Evolutionary conservation across 352 stramenopile genomes (phyloP).

Genomic region (Phytophthora lateralis): DNA sequence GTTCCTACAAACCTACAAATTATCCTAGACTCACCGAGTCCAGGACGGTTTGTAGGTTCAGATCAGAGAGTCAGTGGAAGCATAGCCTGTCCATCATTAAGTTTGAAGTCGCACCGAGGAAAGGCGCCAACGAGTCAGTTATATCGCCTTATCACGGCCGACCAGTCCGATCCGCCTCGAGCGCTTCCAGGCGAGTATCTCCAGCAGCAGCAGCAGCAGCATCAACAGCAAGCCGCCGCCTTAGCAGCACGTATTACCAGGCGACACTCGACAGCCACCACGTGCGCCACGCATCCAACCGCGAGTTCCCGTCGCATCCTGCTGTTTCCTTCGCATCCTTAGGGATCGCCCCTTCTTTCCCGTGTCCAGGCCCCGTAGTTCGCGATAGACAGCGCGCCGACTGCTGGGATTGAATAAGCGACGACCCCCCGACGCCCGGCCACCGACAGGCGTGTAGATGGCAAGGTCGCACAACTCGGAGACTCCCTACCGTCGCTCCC

Average conservation of each 20-base stretch:
- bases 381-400: conserved; percentile 27
- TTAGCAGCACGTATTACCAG: neutral
- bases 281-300: neutral
- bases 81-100: conserved; percentile 2
- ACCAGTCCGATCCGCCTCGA: conserved; percentile 1
- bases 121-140: conserved; percentile 20
- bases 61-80: conserved; percentile 1
- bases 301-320: conserved; percentile 12
- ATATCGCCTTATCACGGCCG: conserved; percentile 2
- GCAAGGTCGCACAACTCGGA: conserved; percentile 37
- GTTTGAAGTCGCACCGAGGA: neutral
- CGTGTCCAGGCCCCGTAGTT: conserved; percentile 10
- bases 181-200: conserved; percentile 5
- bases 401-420: conserved; percentile 30
- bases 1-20: too few species aligned
- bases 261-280: neutral
- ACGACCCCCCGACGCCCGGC: conserved; percentile 16
- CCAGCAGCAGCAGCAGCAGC: conserved; percentile 1
- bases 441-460: conserved; percentile 29
- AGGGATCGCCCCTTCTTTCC: conserved; percentile 36
- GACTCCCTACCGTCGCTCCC: conserved; percentile 36
- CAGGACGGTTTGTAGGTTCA: neutral
- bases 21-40: neutral
- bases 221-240: neutral
- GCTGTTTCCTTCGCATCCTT: conserved; percentile 20